Evolutionary conservation across 371 early-diverging fungal species (phyloP), one percentile per base, ranked within the genome.

Genomic region (Mortierella sp.): DNA sequence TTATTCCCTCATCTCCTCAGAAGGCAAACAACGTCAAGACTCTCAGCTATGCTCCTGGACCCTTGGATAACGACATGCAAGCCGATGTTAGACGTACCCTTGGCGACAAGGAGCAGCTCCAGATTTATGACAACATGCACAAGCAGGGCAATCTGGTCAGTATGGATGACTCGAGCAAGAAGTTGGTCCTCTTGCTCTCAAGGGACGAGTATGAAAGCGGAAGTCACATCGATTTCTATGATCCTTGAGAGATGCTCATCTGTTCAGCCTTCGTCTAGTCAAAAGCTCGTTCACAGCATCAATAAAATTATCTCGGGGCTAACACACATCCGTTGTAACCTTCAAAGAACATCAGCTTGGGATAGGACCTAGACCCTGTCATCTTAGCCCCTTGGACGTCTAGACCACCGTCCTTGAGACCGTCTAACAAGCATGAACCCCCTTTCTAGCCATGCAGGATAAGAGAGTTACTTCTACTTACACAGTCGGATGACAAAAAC

Each of bases 11-110:
- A 37, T 7, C 25, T 55, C 37, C 3, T 37, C 25, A 74, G 66
- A 64, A 73, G 30, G 69, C 37, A 30, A 75, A 75, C 52, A 71
- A 80, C 55, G 83, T 91, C 59, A 83, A 88, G 68, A 88, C 91
- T 7, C 84, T 97, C 45, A 95, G 89, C 72, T 97, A 96, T 82
- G 95, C 97, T 1, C 97, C 97, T 9, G 97, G 97, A 1, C 97
- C 97, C 30, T 74, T 97, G 65, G 91, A 95, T 66, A 95, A 93
- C 66, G 89, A 89, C 47, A 97, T 97, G 97, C 97, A 97, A 80
- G 74, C 81, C 4, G 74, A 82, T 43, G 93, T 96, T 30, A 89
- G 96, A 23, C 81, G 85, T 43, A 90, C 88, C 12, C 76, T 96
- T 47, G 93, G 92, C 7, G 95, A 95, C 70, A 73, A 83, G 14